Evolutionary conservation across 352 stramenopile genomes (phyloP).

Genomic region (Globisporangium cederbergense): DNA sequence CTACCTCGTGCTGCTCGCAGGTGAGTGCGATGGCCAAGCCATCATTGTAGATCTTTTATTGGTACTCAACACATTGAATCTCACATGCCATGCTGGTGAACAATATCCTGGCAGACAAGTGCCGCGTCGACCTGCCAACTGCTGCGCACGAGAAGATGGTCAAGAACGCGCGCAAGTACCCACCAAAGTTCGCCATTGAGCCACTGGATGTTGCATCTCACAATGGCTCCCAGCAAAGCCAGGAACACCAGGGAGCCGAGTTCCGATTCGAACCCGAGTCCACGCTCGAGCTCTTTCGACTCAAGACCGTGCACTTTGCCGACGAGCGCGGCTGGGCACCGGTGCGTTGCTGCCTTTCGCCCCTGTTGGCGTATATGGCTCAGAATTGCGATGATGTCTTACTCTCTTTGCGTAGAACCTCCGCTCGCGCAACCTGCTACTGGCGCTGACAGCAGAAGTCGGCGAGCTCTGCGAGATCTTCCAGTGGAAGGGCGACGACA

Average conservation of each 20-base stretch:
- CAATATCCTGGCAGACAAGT: constrained; percentile 46
- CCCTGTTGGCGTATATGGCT: neutral
- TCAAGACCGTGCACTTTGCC: constrained; percentile 53
- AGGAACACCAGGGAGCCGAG: neutral
- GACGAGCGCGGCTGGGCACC: constrained; percentile 62
- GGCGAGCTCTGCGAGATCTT: constrained; percentile 94
- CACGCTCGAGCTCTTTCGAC: constrained; percentile 54
- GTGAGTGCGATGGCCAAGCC: constrained; percentile 10
- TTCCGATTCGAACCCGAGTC: constrained; percentile 36
- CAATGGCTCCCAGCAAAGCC: neutral
- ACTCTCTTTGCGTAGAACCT: constrained; percentile 28
- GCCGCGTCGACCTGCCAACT: constrained; percentile 87
- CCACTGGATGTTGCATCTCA: neutral
- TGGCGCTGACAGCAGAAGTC: constrained; percentile 94
- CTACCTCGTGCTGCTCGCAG: constrained; percentile 94
- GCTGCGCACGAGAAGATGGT: constrained; percentile 91
- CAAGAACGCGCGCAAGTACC: constrained; percentile 88
- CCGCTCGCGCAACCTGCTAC: constrained; percentile 89
- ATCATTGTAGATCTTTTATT: too few relatives aligned
- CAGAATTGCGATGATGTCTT: too few relatives aligned
- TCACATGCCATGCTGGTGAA: too few relatives aligned
- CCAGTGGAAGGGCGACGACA: constrained; percentile 92
- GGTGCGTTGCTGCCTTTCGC: constrained; percentile 17
- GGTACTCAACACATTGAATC: too few relatives aligned
- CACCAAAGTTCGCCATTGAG: constrained; percentile 26